Evolutionary conservation across 768 basidiomycete genomes (phyloP).

Genomic region (Mycena belliarum): DNA sequence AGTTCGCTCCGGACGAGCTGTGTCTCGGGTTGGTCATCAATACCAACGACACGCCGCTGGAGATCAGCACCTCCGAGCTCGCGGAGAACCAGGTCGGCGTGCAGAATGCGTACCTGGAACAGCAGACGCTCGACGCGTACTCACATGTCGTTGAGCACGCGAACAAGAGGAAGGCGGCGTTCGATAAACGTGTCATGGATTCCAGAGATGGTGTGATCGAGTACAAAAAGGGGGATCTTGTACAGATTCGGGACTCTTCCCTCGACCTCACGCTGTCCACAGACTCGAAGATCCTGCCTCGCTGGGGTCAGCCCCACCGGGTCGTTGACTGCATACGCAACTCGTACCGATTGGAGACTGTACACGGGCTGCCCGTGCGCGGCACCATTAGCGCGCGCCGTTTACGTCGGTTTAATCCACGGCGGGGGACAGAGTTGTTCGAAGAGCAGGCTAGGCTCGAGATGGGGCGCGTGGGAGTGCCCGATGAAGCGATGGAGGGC

Average conservation of each 20-base stretch:
- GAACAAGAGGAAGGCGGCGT: conserved; percentile 24
- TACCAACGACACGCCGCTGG: neutral
- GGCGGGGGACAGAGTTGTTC: conserved; percentile 22
- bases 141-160: conserved; percentile 25
- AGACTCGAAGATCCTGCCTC: conserved; percentile 29
- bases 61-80: neutral
- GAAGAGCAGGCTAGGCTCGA: conserved; percentile 17
- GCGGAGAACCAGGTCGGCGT: neutral
- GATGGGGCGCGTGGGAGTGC: neutral
- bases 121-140: conserved; percentile 23
- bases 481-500: conserved; percentile 1
- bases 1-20: conserved; percentile 1
- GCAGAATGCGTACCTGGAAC: conserved; percentile 19
- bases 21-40: conserved; percentile 1
- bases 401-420: conserved; percentile 24
- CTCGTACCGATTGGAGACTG: conserved; percentile 27
- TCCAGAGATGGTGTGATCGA: conserved; percentile 19
- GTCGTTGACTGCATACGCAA: conserved; percentile 21
- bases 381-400: conserved; percentile 24
- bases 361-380: conserved; percentile 15
- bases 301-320: conserved; percentile 31
- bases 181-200: conserved; percentile 26
- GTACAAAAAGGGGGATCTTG: conserved; percentile 30
- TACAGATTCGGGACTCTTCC: conserved; percentile 32
- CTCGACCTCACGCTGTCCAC: conserved; percentile 30